These are phyloP conservation scores for Hyaloscypha variabilis DNA, from an alignment of 495 filamentous ascomycete species.

Conservation along the genomic window DNA sequence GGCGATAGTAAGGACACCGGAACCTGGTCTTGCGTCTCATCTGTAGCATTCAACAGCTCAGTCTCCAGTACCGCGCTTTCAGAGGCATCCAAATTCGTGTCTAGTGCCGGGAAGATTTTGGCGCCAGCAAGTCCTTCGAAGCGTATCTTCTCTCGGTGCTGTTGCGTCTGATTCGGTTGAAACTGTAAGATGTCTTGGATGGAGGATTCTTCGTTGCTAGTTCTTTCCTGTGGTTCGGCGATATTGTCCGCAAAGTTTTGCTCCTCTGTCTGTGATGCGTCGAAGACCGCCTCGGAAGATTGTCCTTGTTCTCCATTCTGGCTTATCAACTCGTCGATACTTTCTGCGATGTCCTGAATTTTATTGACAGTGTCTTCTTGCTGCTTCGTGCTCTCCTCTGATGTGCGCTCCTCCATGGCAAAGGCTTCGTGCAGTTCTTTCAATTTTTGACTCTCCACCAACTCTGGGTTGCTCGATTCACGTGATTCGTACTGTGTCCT, in stretches of 20 bases:
- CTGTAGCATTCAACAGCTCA: neutral
- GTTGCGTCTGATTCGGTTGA: neutral
- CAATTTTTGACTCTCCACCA: neutral
- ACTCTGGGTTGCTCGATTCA: neutral
- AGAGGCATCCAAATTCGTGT: neutral
- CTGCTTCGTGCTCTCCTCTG: neutral
- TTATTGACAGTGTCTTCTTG: neutral
- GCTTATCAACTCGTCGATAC: neutral
- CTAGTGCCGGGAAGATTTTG: neutral
- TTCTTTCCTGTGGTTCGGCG: neutral
- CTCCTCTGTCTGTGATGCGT: neutral
- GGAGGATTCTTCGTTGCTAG: neutral
- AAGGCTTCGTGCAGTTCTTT: neutral
- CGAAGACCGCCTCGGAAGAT: no score
- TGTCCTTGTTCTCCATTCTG: neutral
- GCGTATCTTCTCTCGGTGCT: neutral
- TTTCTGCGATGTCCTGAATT: neutral
- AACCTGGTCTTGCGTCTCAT: neutral
- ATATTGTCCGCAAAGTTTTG: neutral
- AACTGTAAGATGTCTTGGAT: neutral
- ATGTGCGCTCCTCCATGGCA: neutral
- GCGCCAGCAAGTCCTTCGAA: neutral
- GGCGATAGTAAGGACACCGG: neutral
- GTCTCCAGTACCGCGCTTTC: neutral
- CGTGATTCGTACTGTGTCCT: neutral